These are phyloP conservation scores for Hyphopichia khmerensis DNA, from an alignment of 1,139 yeast genomes.

Conservation along the genomic window DNA sequence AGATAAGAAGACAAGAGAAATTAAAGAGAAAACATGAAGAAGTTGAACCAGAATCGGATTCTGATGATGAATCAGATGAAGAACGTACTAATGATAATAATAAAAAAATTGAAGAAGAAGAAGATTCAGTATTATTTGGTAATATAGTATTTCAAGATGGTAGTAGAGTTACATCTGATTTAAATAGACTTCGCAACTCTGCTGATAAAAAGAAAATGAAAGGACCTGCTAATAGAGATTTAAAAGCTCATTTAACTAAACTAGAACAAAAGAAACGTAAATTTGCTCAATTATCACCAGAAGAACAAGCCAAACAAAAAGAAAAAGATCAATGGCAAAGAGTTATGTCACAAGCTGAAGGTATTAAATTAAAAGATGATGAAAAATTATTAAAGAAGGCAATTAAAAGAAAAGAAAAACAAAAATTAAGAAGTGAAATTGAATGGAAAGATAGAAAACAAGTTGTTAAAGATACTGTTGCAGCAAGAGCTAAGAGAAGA, in stretches of 20 bases:
- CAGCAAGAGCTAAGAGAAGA: constrained; percentile 77
- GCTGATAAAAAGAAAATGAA: constrained; percentile 57
- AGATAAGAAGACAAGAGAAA: constrained; percentile 33
- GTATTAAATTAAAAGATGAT: constrained; percentile 83
- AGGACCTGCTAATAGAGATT: constrained; percentile 85
- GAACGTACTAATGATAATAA: constrained; percentile 37
- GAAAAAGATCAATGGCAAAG: constrained; percentile 85
- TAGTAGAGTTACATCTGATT: constrained; percentile 74
- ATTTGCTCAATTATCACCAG: constrained; percentile 58
- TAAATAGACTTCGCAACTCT: constrained; percentile 53
- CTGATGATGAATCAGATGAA: constrained; percentile 35
- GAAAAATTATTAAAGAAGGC: constrained; percentile 86
- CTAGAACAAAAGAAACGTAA: constrained; percentile 73
- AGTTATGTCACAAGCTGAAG: constrained; percentile 85
- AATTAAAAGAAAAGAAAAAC: constrained; percentile 74
- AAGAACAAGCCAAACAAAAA: constrained; percentile 56
- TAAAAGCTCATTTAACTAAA: constrained; percentile 76
- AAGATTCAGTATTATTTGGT: constrained; percentile 62
- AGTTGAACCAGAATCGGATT: constrained; percentile 27
- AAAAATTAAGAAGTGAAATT: constrained; percentile 75
- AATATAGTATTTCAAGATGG: constrained; percentile 86
- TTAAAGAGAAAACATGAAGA: constrained; percentile 40
- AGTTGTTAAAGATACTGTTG: constrained; percentile 69
- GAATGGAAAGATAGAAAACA: constrained; percentile 89
- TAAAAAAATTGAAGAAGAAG: constrained; percentile 32